Conservation (phyloP, 495 filamentous ascomycete species). For the Penicillium goetzii region DNA sequence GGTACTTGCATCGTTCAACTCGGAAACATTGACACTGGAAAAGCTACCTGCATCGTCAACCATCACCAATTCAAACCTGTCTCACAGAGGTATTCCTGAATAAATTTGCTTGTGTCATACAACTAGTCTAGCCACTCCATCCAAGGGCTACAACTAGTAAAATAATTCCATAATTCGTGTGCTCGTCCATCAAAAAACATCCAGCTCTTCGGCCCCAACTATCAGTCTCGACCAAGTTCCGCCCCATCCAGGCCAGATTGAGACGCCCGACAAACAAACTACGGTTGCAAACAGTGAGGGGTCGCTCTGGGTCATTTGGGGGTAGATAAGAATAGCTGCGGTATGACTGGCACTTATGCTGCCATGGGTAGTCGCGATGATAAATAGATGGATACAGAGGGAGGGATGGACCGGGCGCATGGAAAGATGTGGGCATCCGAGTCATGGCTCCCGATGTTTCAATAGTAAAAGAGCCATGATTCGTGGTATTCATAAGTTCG, state of each 20-base stretch:
- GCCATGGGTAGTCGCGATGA: slow-evolving; percentile 3
- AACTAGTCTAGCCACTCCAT: background rate
- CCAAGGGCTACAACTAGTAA: background rate
- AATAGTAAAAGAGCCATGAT: background rate
- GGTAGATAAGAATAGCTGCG: slow-evolving; percentile 3
- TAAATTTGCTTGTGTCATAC: background rate
- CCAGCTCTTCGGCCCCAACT: background rate
- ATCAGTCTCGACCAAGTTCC: background rate
- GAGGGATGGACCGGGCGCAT: slow-evolving; percentile 8
- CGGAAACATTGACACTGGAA: background rate
- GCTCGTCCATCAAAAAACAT: background rate
- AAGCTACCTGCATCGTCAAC: background rate
- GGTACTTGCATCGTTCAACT: too few relatives aligned
- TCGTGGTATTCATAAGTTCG: slow-evolving; percentile 17
- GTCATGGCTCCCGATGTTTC: slow-evolving; percentile 13
- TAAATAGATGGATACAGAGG: slow-evolving; percentile 14
- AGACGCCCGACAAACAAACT: slow-evolving; percentile 25
- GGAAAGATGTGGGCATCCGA: slow-evolving; percentile 16
- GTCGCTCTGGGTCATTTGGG: background rate
- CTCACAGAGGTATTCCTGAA: background rate
- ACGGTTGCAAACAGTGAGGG: slow-evolving; percentile 20
- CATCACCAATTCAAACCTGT: background rate
- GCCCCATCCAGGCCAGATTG: slow-evolving; percentile 17
- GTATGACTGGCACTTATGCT: slow-evolving; percentile 13
- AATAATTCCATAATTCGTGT: background rate